Percentiles rank a stretch among this genome's conserved stretches.
Conservation (phyloP, 2,329 filamentous ascomycete species). For the Cladophialophora yegresii region DNA sequence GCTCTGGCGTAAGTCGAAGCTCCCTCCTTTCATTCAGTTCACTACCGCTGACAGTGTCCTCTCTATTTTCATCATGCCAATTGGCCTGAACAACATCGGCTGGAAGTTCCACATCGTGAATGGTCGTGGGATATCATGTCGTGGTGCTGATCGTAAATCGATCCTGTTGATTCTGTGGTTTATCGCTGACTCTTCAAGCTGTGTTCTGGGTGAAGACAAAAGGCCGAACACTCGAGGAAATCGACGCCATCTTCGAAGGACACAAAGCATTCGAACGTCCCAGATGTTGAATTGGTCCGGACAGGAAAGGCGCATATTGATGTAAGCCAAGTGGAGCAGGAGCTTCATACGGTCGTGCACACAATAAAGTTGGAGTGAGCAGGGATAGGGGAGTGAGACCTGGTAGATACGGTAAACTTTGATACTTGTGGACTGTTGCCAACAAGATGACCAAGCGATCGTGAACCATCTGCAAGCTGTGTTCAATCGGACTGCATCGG, state of each 20-base stretch:
- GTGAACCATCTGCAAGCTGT: not conserved
- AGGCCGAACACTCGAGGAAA: slow-evolving; percentile 38
- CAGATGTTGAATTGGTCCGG: slow-evolving; percentile 16
- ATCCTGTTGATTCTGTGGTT: not conserved
- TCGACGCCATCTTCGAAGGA: slow-evolving; percentile 31
- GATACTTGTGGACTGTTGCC: not conserved
- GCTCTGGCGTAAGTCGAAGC: slow-evolving; percentile 8
- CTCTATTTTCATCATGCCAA: slow-evolving; percentile 37
- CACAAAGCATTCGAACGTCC: slow-evolving; percentile 12
- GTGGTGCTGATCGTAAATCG: slow-evolving; percentile 41
- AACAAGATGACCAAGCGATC: not conserved
- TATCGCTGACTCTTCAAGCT: not conserved
- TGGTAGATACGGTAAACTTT: not conserved
- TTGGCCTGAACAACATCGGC: slow-evolving; percentile 47
- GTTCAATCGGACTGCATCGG: not conserved
- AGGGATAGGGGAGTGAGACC: too few relatives aligned
- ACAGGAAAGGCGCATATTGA: slow-evolving; percentile 7
- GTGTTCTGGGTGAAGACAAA: slow-evolving; percentile 35
- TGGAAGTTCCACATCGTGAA: slow-evolving; percentile 56
- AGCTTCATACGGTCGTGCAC: slow-evolving; percentile 6
- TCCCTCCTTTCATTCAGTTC: not conserved
- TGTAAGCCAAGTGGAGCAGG: slow-evolving; percentile 7
- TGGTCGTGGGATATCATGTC: slow-evolving; percentile 49
- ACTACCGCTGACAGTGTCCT: slow-evolving; percentile 6
- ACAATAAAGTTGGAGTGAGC: slow-evolving; percentile 14